These are phyloP conservation scores for Phaeolepiota aurea DNA, from an alignment of 768 basidiomycete species.

Conservation along the genomic window DNA sequence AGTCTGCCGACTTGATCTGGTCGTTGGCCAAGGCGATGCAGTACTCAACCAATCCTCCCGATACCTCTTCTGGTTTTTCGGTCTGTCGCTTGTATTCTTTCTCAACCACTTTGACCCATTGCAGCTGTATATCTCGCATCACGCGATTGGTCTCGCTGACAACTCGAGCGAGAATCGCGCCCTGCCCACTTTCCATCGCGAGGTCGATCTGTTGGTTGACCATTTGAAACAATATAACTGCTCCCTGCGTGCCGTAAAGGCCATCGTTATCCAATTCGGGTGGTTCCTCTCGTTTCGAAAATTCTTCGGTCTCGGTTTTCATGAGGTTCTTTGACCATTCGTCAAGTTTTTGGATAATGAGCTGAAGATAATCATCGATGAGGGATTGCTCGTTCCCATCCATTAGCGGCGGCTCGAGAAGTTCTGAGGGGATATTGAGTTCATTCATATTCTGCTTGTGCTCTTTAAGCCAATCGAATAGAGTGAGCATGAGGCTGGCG, in stretches of 20 bases:
- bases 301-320: conserved; percentile 82
- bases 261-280: conserved; percentile 89
- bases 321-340: conserved; percentile 95
- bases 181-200: conserved; percentile 93
- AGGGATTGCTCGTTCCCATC: conserved; percentile 91
- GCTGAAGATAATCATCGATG: conserved; percentile 90
- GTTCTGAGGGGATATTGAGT: conserved; percentile 71
- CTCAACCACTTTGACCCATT: conserved; percentile 82
- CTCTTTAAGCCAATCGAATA: conserved; percentile 94
- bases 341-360: conserved; percentile 92
- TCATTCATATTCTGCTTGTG: conserved; percentile 96
- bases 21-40: conserved; percentile 96
- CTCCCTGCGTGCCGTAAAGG: conserved; percentile 84
- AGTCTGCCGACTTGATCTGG: conserved; percentile 94
- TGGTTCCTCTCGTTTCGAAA: conserved; percentile 72
- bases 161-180: conserved; percentile 84
- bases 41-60: conserved; percentile 90
- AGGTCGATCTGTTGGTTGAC: conserved; percentile 95
- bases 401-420: conserved; percentile 83
- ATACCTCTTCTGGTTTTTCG: conserved; percentile 82
- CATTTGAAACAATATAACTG: conserved; percentile 96
- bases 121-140: conserved; percentile 81
- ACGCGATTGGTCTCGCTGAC: conserved; percentile 83
- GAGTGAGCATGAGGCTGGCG: conserved; percentile 76
- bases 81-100: conserved; percentile 79